Conservation (phyloP, 1,284 basidiomycete genomes). For the Thecaphora thlaspeos region DNA sequence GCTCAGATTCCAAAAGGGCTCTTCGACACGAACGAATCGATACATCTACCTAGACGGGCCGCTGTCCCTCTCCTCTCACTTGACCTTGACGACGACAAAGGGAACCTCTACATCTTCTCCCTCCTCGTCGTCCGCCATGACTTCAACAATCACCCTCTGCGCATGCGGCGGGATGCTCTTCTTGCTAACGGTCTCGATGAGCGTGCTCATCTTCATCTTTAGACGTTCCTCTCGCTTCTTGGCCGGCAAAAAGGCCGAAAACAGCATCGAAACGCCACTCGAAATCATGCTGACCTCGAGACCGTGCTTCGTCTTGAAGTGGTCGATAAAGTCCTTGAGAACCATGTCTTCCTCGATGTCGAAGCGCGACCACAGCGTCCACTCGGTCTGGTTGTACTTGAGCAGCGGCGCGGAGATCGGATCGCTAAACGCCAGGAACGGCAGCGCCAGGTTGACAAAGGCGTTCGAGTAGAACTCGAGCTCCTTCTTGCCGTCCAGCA, state of each 20-base stretch:
- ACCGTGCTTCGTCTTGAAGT: slow-evolving; percentile 80
- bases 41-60: too few species aligned
- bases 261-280: slow-evolving; percentile 95
- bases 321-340: slow-evolving; percentile 78
- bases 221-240: slow-evolving; percentile 55
- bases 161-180: slow-evolving; percentile 55
- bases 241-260: slow-evolving; percentile 65
- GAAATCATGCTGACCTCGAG: slow-evolving; percentile 94
- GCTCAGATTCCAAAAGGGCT: too few species aligned
- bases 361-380: slow-evolving; percentile 96
- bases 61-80: slow-evolving; percentile 5
- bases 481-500: slow-evolving; percentile 90
- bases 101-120: slow-evolving; percentile 67
- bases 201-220: slow-evolving; percentile 69
- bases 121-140: slow-evolving; percentile 87
- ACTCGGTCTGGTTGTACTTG: slow-evolving; percentile 68
- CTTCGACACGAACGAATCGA: too few species aligned
- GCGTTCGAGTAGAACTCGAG: slow-evolving; percentile 92
- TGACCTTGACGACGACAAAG: slow-evolving; percentile 49
- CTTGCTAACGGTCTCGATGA: slow-evolving; percentile 82
- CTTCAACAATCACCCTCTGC: slow-evolving; percentile 83
- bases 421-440: slow-evolving; percentile 99
- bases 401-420: slow-evolving; percentile 75
- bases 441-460: slow-evolving; percentile 94
- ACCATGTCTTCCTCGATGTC: slow-evolving; percentile 87